Conservation (phyloP, 441 rosid genomes). For the Populus tomentosa region DNA sequence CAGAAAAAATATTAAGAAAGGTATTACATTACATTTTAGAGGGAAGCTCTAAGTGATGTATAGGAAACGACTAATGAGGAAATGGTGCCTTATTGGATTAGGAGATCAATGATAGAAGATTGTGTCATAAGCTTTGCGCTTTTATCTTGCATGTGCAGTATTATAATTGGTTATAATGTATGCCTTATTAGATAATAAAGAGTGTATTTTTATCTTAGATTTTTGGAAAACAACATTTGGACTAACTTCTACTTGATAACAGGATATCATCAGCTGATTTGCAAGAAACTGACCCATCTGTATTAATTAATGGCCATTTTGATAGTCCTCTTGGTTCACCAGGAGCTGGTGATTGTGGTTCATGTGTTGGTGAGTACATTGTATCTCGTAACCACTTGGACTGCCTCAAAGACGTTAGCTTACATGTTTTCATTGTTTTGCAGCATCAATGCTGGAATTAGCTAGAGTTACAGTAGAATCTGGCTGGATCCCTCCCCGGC, state of each 20-base stretch:
- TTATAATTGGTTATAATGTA: not conserved
- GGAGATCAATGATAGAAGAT: not conserved
- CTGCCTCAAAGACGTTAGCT: slow-evolving; percentile 1
- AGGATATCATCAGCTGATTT: slow-evolving; percentile 76
- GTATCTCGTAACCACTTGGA: slow-evolving; percentile 10
- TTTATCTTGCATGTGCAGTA: not conserved
- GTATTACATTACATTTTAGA: not conserved
- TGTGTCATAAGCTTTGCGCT: not conserved
- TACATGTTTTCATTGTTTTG: slow-evolving; percentile 20
- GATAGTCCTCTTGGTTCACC: slow-evolving; percentile 92
- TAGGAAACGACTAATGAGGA: not conserved
- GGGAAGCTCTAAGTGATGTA: not conserved
- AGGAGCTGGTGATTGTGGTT: slow-evolving; percentile 97
- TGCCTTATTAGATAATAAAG: not conserved
- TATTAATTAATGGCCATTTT: slow-evolving; percentile 91
- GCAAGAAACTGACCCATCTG: slow-evolving; percentile 64
- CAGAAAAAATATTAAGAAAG: not conserved
- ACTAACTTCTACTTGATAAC: slow-evolving; percentile 24
- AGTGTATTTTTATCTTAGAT: not conserved
- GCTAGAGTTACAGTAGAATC: slow-evolving; percentile 83
- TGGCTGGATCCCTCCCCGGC: slow-evolving; percentile 81
- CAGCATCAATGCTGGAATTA: slow-evolving; percentile 90
- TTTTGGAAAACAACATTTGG: slow-evolving; percentile 1
- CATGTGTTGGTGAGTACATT: slow-evolving; percentile 82
- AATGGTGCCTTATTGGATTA: not conserved